phyloP scores from a whole-genome alignment of 2,329 filamentous ascomycete genomes.

The Ophiostoma sp. region DNA sequence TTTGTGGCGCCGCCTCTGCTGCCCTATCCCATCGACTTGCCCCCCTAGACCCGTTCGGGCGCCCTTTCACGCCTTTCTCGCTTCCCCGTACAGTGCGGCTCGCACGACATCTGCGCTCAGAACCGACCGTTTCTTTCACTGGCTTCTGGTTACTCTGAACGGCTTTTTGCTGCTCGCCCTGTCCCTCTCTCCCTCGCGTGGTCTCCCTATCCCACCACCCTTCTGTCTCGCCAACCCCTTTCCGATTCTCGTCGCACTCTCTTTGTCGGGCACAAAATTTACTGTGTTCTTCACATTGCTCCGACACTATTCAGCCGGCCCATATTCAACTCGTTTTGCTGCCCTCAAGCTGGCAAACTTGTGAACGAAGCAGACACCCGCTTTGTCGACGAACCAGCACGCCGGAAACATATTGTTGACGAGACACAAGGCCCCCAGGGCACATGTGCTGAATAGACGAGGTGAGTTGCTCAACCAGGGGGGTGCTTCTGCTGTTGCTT shows the following conservation, averaged over 20 bases:
- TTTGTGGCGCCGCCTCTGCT: conserved; percentile 2
- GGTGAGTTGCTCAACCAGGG: conserved; percentile 9
- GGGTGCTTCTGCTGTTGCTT: background rate
- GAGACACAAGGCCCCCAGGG: background rate
- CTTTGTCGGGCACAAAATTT: background rate
- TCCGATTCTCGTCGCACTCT: background rate
- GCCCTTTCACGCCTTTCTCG: background rate
- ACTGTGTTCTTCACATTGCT: background rate
- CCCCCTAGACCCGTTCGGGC: background rate
- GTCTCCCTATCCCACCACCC: background rate
- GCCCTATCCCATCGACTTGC: background rate
- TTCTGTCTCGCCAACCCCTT: background rate
- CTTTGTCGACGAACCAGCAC: background rate
- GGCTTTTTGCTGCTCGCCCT: background rate
- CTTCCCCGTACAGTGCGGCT: conserved; percentile 15
- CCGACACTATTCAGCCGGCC: background rate
- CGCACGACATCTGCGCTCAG: background rate
- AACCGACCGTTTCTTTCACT: background rate
- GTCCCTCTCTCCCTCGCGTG: background rate
- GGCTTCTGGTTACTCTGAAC: background rate
- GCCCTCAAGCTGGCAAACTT: background rate
- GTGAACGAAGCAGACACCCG: background rate
- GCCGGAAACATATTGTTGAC: background rate
- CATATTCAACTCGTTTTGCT: background rate
- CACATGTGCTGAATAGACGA: background rate